Percentiles rank a stretch among this genome's conserved stretches.
Conservation (phyloP, 768 basidiomycete species). For the Xerocomellus chrysenteron region DNA sequence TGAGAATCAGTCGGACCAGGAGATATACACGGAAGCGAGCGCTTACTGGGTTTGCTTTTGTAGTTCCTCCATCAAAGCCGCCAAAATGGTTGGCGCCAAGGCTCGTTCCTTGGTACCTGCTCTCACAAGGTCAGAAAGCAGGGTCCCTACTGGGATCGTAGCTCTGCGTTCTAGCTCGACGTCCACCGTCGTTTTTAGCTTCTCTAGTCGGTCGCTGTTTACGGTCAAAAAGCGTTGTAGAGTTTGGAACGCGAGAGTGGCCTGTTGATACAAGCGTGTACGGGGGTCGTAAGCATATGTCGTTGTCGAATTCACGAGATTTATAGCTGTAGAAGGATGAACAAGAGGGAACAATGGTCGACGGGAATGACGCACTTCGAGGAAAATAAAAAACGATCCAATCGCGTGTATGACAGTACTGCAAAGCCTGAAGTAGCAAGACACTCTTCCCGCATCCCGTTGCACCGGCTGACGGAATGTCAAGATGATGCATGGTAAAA, state of each 20-base stretch:
- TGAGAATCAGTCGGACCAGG: not conserved
- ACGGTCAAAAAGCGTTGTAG: slow-evolving; percentile 61
- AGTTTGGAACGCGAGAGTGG: slow-evolving; percentile 58
- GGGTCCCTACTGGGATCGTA: slow-evolving; percentile 46
- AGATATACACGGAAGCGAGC: not conserved
- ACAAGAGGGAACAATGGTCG: not conserved
- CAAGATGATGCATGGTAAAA: not conserved
- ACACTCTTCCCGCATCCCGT: slow-evolving; percentile 82
- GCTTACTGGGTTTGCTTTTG: slow-evolving; percentile 62
- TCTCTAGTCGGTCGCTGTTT: slow-evolving; percentile 48
- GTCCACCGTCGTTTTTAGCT: slow-evolving; percentile 41
- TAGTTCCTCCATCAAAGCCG: slow-evolving; percentile 58
- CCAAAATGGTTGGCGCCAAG: slow-evolving; percentile 55
- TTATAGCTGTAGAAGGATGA: slow-evolving; percentile 38
- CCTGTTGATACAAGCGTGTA: slow-evolving; percentile 76
- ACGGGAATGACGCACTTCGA: slow-evolving; percentile 47
- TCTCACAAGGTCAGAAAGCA: slow-evolving; percentile 54
- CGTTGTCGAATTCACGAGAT: slow-evolving; percentile 73
- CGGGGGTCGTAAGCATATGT: slow-evolving; percentile 71
- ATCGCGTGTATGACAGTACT: slow-evolving; percentile 58
- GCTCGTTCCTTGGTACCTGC: slow-evolving; percentile 54
- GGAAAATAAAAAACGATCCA: slow-evolving; percentile 90
- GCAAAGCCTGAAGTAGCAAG: slow-evolving; percentile 71
- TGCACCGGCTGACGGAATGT: slow-evolving; percentile 54
- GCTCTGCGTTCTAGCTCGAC: slow-evolving; percentile 48